These are phyloP conservation scores for Pseudogymnoascus sp. DNA, from an alignment of 2,329 filamentous ascomycete species.

Conservation along the genomic window DNA sequence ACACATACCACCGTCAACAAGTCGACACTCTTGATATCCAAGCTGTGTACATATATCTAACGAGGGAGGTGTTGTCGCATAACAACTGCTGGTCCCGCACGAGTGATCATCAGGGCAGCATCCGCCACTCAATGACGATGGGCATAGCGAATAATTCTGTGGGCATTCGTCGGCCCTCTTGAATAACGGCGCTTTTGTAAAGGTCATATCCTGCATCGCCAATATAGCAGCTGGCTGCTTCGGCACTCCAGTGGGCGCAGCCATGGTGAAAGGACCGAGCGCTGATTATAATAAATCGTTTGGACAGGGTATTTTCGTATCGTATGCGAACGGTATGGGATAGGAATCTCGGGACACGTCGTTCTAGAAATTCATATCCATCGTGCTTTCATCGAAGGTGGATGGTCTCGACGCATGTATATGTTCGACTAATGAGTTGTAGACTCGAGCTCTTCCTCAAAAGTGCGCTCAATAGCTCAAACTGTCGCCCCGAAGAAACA, in stretches of 20 bases:
- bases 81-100: slow-evolving; percentile 42
- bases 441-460: background rate
- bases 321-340: background rate
- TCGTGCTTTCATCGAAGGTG: background rate
- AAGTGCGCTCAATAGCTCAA: background rate
- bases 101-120: slow-evolving; percentile 38
- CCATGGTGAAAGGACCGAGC: background rate
- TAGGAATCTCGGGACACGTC: background rate
- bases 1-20: slow-evolving; percentile 30
- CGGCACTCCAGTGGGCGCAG: background rate
- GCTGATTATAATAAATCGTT: background rate
- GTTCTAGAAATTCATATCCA: background rate
- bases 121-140: slow-evolving; percentile 24
- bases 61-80: slow-evolving; percentile 39
- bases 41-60: slow-evolving; percentile 31
- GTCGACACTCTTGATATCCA: slow-evolving; percentile 37
- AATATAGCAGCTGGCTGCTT: background rate
- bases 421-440: background rate
- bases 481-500: background rate
- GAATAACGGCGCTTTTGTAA: background rate
- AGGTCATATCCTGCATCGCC: background rate
- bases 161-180: slow-evolving; percentile 17
- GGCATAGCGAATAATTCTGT: slow-evolving; percentile 22
- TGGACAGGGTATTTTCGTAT: background rate
- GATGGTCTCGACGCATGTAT: background rate